These are phyloP conservation scores for Withania somnifera DNA, from an alignment of 305 asterid genomes.

Conservation along the genomic window DNA sequence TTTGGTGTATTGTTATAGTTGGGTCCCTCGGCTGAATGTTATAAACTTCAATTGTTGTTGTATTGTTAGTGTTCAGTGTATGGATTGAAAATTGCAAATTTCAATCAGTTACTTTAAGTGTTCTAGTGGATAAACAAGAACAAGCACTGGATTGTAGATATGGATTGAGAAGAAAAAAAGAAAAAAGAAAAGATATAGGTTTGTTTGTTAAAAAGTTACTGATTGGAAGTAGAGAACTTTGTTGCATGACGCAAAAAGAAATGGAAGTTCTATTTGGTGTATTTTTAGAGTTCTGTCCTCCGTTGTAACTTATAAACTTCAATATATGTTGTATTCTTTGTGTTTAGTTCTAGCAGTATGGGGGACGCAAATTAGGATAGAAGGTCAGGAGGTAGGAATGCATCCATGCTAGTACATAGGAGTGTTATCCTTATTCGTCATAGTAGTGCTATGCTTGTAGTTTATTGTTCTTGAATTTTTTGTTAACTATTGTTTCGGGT, in stretches of 20 bases:
- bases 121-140: background rate
- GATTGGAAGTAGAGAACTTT: background rate
- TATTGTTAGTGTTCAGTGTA: background rate
- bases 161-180: background rate
- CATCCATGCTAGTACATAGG: no score
- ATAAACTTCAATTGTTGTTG: background rate
- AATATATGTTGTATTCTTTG: background rate
- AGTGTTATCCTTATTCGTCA: no score
- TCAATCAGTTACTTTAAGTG: background rate
- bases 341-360: background rate
- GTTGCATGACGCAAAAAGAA: background rate
- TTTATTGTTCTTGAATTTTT: no score
- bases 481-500: no score
- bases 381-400: no score
- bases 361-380: no score
- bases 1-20: background rate
- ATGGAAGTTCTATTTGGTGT: background rate
- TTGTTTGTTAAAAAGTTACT: no score
- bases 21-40: background rate
- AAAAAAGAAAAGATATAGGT: background rate
- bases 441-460: no score
- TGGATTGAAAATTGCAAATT: background rate
- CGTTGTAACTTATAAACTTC: background rate
- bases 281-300: background rate
- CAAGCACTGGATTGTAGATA: background rate